Evolutionary conservation across 495 filamentous ascomycete genomes (phyloP), one percentile per base, ranked within the genome.

Genomic region (Daldinia grandis): DNA sequence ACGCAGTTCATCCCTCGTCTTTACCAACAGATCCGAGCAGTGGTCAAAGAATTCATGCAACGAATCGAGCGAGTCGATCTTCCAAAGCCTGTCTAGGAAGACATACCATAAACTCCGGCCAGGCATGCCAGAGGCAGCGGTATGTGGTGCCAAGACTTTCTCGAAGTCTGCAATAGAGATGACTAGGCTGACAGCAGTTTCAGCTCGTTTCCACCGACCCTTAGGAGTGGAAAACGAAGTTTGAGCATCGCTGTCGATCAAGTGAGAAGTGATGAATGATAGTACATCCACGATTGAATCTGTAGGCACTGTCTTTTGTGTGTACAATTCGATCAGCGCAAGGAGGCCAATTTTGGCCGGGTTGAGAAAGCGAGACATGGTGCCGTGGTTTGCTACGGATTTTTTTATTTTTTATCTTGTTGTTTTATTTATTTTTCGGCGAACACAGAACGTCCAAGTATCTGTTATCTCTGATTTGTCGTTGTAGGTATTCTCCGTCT

Each of bases 271-370:
- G 53, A 98, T 82, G 81, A 97, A 97, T 37, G 91, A 92, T 14
- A 99, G 85, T 14, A 98, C 86, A n/a, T 91, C 87, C n/a, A 95
- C 84, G 31, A 90, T 90, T 12, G 91, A 89, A 40, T 86, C 80
- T 58, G 87, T 91, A n/a, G 93, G 92, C 28, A 97, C 89, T 1
- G 86, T 81, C 6, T 86, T 88, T 58, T 92, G 88, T 7, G 88
- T 87, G 76, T 98, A 98, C 24, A 98, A 83, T 68, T 90, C 87
- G 56, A 93, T 86, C 42, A 99, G 85, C 60, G 89, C 87, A 47
- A 99, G 85, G 21, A 98, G 86, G 67, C 90, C 90, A 67, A 98
- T 87, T 72, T 93, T 95, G 66, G 91, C 89, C 5, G 95, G 91
- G 19, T 94, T 95, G 58, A 97, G 85, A 79, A 91, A 96, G 27